A percentile compares a stretch with the other conserved stretches of the same genome.
These are phyloP conservation scores for Kodamaea kaohsiungensis DNA, from an alignment of 805 yeast genomes.

Conservation along the genomic window DNA sequence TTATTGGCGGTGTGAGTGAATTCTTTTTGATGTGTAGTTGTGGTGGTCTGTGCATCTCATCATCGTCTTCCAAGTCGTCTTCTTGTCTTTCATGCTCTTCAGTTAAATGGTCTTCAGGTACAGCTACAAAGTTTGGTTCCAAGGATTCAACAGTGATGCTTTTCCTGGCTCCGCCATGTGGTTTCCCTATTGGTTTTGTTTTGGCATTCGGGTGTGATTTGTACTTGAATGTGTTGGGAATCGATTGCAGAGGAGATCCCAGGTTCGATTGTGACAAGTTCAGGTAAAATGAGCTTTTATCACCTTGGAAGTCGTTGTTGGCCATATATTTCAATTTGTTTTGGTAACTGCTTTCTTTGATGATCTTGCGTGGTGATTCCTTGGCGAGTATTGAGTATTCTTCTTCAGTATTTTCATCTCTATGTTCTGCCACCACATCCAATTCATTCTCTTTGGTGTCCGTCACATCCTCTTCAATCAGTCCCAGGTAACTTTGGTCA, in stretches of 20 bases:
- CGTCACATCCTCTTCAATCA: not conserved
- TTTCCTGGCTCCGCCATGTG: not conserved
- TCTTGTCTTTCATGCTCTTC: conserved; percentile 2
- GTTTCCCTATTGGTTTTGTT: conserved; percentile 33
- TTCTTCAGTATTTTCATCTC: not conserved
- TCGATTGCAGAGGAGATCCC: conserved; percentile 23
- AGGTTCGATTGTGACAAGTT: conserved; percentile 5
- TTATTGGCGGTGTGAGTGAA: conserved; percentile 16
- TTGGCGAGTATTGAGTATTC: conserved; percentile 3
- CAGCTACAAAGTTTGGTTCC: conserved; percentile 1
- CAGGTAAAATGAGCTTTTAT: conserved; percentile 10
- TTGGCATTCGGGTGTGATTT: conserved; percentile 48
- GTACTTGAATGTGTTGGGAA: conserved; percentile 46
- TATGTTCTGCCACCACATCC: not conserved
- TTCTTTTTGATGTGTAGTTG: not conserved
- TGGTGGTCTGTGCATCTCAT: not conserved
- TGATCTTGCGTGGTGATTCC: conserved; percentile 6
- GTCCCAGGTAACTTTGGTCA: not conserved
- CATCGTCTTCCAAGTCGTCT: not conserved
- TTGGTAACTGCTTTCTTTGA: conserved; percentile 23
- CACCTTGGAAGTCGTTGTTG: conserved; percentile 31
- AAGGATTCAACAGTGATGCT: not conserved
- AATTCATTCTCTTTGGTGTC: not conserved
- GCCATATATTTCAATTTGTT: conserved; percentile 35
- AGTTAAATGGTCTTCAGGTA: not conserved